Conservation (phyloP, 2,329 filamentous ascomycete genomes). For the Parastagonospora nodorum region DNA sequence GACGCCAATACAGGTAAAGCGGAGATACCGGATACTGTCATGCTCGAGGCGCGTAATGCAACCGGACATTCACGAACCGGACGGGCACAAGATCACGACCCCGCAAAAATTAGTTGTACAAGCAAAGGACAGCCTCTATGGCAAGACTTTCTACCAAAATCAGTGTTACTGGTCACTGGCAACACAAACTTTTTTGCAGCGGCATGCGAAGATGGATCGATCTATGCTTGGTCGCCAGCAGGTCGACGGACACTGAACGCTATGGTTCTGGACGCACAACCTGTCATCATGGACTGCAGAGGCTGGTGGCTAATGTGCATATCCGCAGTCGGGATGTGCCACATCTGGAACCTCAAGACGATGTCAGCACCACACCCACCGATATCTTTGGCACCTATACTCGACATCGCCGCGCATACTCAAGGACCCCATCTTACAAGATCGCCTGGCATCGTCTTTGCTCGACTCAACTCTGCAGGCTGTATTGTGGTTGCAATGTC, state of each 20-base stretch:
- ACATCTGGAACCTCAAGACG: slow-evolving; percentile 90
- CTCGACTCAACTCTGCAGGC: slow-evolving; percentile 86
- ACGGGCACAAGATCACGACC: slow-evolving; percentile 72
- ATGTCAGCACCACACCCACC: slow-evolving; percentile 87
- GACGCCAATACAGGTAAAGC: slow-evolving; percentile 50
- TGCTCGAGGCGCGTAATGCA: slow-evolving; percentile 90
- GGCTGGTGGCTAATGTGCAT: slow-evolving; percentile 90
- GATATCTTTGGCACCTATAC: slow-evolving; percentile 82
- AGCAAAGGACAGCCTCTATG: slow-evolving; percentile 82
- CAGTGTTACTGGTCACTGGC: slow-evolving; percentile 87
- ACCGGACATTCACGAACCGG: slow-evolving; percentile 63
- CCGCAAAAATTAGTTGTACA: slow-evolving; percentile 79
- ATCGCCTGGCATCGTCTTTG: slow-evolving; percentile 85
- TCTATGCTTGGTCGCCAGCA: slow-evolving; percentile 91
- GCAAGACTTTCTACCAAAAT: slow-evolving; percentile 89
- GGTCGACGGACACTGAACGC: slow-evolving; percentile 85
- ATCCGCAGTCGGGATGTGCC: slow-evolving; percentile 82
- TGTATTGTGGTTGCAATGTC: slow-evolving; percentile 87
- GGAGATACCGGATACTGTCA: slow-evolving; percentile 66
- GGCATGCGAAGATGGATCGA: slow-evolving; percentile 87
- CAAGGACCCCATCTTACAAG: slow-evolving; percentile 78
- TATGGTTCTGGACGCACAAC: slow-evolving; percentile 86
- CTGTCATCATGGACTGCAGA: slow-evolving; percentile 89
- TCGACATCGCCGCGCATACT: slow-evolving; percentile 83
- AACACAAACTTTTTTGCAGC: slow-evolving; percentile 91